phyloP scores from a whole-genome alignment of 2,329 filamentous ascomycete species.

The Parastagonospora avenae region DNA sequence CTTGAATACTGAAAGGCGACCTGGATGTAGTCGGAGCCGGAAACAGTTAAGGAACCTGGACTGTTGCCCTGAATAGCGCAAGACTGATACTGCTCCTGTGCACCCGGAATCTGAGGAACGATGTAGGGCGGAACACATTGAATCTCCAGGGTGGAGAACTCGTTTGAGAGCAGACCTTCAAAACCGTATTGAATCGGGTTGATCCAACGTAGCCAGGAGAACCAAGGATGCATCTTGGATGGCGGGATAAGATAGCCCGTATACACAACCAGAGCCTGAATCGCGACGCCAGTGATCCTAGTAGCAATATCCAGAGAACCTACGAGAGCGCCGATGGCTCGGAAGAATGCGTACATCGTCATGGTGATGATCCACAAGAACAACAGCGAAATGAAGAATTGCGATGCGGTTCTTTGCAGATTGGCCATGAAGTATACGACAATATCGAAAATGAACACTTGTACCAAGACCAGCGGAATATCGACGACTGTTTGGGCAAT shows the following conservation, averaged over 20 bases:
- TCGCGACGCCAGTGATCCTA: constrained; percentile 47
- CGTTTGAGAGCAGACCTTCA: constrained; percentile 71
- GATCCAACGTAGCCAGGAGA: constrained; percentile 49
- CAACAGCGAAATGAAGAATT: constrained; percentile 66
- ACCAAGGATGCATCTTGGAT: constrained; percentile 49
- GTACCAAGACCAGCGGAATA: constrained; percentile 62
- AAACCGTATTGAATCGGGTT: constrained; percentile 72
- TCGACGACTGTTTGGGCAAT: constrained; percentile 64
- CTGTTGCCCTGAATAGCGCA: constrained; percentile 64
- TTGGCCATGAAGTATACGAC: constrained; percentile 68
- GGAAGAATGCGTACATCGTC: constrained; percentile 51
- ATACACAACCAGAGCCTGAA: constrained; percentile 48
- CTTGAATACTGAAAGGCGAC: constrained; percentile 61
- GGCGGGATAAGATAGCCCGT: constrained; percentile 49
- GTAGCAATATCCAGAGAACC: constrained; percentile 46
- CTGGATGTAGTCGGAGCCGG: constrained; percentile 62
- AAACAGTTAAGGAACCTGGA: constrained; percentile 59
- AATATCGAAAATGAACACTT: constrained; percentile 64
- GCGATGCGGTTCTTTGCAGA: constrained; percentile 60
- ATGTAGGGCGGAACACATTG: constrained; percentile 61
- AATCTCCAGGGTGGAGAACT: constrained; percentile 66
- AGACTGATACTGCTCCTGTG: constrained; percentile 58
- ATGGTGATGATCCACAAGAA: constrained; percentile 64
- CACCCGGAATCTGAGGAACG: constrained; percentile 59
- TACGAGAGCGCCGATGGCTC: constrained; percentile 44